phyloP scores from a whole-genome alignment of 441 rosid genomes.

The Jatropha podagrica region DNA sequence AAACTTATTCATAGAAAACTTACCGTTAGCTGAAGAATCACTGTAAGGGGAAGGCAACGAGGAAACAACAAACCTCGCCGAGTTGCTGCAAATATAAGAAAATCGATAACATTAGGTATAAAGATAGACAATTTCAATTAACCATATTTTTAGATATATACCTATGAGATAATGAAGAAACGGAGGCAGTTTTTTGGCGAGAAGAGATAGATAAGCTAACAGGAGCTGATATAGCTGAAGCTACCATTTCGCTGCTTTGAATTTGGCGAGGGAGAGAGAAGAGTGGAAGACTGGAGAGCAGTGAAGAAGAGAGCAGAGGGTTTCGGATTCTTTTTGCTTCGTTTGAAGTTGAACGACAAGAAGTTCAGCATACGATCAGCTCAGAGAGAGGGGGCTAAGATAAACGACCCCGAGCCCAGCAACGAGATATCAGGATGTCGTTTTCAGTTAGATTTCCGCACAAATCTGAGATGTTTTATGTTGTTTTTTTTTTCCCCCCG shows the following conservation, averaged over 20 bases:
- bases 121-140: neutral
- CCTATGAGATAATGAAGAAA: conserved; percentile 42
- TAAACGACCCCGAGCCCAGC: no score
- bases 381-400: no score
- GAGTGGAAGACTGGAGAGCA: neutral
- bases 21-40: conserved; percentile 46
- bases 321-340: neutral
- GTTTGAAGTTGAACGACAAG: conserved; percentile 1
- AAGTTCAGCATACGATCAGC: neutral
- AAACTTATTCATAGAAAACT: conserved; percentile 9
- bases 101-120: neutral
- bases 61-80: conserved; percentile 37
- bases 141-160: neutral
- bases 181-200: conserved; percentile 33
- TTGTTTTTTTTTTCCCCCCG: no score
- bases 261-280: neutral
- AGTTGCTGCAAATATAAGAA: conserved; percentile 40
- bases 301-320: neutral
- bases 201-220: conserved; percentile 34
- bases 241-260: conserved; percentile 41
- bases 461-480: no score
- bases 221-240: conserved; percentile 52
- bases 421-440: no score
- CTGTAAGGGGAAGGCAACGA: conserved; percentile 46
- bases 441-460: no score